Percentiles rank a stretch among this genome's conserved stretches.
Conservation (phyloP, 192 early-diverging fungal species). For the Backusella parvicylindrica region DNA sequence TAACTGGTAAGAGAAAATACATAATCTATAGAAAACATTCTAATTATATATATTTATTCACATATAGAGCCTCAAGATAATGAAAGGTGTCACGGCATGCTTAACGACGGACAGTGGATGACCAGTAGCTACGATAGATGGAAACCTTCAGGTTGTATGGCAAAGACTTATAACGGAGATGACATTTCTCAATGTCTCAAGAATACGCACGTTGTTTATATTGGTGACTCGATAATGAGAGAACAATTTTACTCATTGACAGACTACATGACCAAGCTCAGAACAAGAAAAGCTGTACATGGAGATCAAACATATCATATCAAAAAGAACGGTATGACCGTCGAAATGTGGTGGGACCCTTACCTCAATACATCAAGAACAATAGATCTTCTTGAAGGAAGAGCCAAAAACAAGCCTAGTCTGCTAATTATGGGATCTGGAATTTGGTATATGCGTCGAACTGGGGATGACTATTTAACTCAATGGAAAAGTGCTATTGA, state of each 20-base stretch:
- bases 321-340: constrained; percentile 24
- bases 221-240: constrained; percentile 70
- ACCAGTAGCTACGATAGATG: constrained; percentile 40
- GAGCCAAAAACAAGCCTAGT: constrained; percentile 19
- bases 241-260: constrained; percentile 57
- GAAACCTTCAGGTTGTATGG: constrained; percentile 62
- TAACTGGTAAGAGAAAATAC: neutral
- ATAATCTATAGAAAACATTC: neutral
- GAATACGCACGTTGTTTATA: constrained; percentile 47
- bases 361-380: constrained; percentile 50
- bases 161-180: constrained; percentile 43
- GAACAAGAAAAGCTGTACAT: constrained; percentile 24
- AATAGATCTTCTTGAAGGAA: constrained; percentile 12
- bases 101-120: constrained; percentile 54
- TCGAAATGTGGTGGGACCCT: constrained; percentile 75
- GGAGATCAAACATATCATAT: constrained; percentile 12
- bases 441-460: constrained; percentile 62
- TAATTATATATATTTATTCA: neutral
- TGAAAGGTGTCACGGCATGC: constrained; percentile 38
- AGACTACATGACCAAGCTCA: constrained; percentile 38
- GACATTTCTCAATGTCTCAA: constrained; percentile 48
- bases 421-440: constrained; percentile 54
- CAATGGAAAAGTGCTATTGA: constrained; percentile 47
- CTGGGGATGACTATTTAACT: constrained; percentile 36
- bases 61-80: constrained; percentile 39